A percentile compares a stretch with the other conserved stretches of the same genome.
Evolutionary conservation across 179 eudicot species (phyloP).

Genomic region (Spinacia oleracea): DNA sequence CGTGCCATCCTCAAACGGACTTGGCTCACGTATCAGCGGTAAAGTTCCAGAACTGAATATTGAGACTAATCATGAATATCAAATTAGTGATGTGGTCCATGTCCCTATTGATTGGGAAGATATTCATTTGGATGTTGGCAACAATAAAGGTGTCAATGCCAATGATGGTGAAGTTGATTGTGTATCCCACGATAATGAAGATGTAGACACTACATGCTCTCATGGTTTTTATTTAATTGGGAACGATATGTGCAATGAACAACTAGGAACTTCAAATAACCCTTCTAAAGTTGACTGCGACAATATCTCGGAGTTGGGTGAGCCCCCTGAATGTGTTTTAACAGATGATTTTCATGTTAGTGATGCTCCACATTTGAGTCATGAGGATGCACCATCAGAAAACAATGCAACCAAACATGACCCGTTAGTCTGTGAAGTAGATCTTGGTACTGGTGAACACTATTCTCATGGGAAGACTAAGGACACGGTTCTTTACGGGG

Average conservation of each 20-base stretch:
- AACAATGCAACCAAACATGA: slow-evolving; percentile 11
- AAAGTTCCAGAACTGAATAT: slow-evolving; percentile 14
- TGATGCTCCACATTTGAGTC: neutral
- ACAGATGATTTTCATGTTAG: slow-evolving; percentile 22
- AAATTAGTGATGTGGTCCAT: slow-evolving; percentile 24
- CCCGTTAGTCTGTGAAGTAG: slow-evolving; percentile 3
- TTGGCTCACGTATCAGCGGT: slow-evolving; percentile 29
- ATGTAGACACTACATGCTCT: slow-evolving; percentile 2
- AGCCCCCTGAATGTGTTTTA: slow-evolving; percentile 28
- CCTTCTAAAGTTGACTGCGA: slow-evolving; percentile 30
- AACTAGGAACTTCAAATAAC: slow-evolving; percentile 21
- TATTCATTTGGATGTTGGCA: slow-evolving; percentile 18
- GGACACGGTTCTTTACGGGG: slow-evolving; percentile 3
- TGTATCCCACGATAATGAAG: neutral
- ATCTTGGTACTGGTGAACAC: slow-evolving; percentile 14
- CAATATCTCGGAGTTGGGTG: slow-evolving; percentile 30
- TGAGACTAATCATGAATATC: slow-evolving; percentile 13
- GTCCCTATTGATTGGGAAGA: slow-evolving; percentile 45
- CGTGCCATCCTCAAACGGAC: slow-evolving; percentile 28
- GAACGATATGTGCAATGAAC: slow-evolving; percentile 17
- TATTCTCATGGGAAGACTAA: slow-evolving; percentile 15
- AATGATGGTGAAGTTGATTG: slow-evolving; percentile 16
- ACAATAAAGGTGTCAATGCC: slow-evolving; percentile 18
- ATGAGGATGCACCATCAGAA: neutral
- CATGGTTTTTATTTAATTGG: slow-evolving; percentile 4